Evolutionary conservation across 2,329 filamentous ascomycete genomes (phyloP).

Genomic region (Fusarium algeriense): DNA sequence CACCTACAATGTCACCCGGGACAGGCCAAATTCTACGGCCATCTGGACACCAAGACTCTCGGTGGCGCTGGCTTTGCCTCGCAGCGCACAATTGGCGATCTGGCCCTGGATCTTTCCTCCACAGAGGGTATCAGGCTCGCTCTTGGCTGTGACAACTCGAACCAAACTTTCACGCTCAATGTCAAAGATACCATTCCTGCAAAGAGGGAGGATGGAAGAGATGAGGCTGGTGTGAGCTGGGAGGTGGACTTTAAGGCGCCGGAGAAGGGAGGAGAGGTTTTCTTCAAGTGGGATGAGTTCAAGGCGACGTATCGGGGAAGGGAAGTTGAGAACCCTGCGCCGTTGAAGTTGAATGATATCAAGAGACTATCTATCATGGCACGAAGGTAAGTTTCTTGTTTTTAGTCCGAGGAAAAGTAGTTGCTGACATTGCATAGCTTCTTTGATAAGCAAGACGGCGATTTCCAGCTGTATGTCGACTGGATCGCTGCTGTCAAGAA

Average conservation of each 20-base stretch:
- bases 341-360: constrained; percentile 70
- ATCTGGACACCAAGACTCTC: constrained; percentile 78
- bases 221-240: constrained; percentile 78
- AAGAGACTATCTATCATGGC: constrained; percentile 83
- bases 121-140: constrained; percentile 72
- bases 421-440: constrained; percentile 66
- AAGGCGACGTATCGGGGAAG: constrained; percentile 80
- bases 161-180: constrained; percentile 78
- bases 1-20: constrained; percentile 54
- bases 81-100: constrained; percentile 73
- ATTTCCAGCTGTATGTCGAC: constrained; percentile 61
- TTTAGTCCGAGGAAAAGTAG: background rate
- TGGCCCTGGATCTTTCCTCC: constrained; percentile 71
- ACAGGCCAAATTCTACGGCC: constrained; percentile 73
- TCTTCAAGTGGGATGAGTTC: constrained; percentile 73
- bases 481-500: constrained; percentile 48
- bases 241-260: constrained; percentile 74
- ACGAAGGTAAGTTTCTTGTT: constrained; percentile 70
- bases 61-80: constrained; percentile 87
- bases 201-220: constrained; percentile 71
- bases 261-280: constrained; percentile 55
- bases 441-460: constrained; percentile 79
- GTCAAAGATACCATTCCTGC: constrained; percentile 77
- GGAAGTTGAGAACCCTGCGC: constrained; percentile 68
- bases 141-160: constrained; percentile 63